Evolutionary conservation across 805 yeast genomes (phyloP), one percentile per base, ranked within the genome.

Genomic region (Hyphopichia homilentoma): DNA sequence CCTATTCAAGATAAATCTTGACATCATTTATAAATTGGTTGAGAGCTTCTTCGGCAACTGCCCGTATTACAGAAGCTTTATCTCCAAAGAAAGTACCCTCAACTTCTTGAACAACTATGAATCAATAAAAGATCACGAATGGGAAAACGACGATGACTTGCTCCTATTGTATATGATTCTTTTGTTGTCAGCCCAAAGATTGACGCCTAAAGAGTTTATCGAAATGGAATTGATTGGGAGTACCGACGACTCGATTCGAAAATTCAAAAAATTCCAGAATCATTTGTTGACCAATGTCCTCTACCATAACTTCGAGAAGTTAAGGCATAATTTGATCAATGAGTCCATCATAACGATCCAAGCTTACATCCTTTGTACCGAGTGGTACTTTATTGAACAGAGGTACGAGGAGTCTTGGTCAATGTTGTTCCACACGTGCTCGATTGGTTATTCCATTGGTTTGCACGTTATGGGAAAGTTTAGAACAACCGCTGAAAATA

Each of bases 351-450:
- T 63, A n/a, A 69, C 76, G 4, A 59, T 73, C 16, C 68, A 70
- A 40, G 65, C 76, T 2, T 71, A 71, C 39, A 67, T 72, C 6
- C 52, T 74, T 30, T 74, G 73, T 39, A 67, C 75, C 16, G 79
- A 72, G 43, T 73, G 69, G 59, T 59, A 68, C 32, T 72, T 71
- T 38, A 62, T 60, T 31, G 67, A 70, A 40, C 73, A 68, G 35
- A 62, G 65, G 29, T 70, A 69, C 40, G 79, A 74, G 43, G 69
- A 69, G 37, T 57, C 73, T 34, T 74, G 79, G 79, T 62, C 67
- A 15, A 59, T 67, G 55, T 52, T 73, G 54, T 74, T 73, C 40
- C 72, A 66, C 38, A 51, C 68, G 15, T 72, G 74, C 25, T 60
- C 76, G 12, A 63, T 68, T 14, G 73, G 77, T 1, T 74, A 68